Conservation (phyloP, 2,329 filamentous ascomycete genomes). For the Aspergillus candidus region DNA sequence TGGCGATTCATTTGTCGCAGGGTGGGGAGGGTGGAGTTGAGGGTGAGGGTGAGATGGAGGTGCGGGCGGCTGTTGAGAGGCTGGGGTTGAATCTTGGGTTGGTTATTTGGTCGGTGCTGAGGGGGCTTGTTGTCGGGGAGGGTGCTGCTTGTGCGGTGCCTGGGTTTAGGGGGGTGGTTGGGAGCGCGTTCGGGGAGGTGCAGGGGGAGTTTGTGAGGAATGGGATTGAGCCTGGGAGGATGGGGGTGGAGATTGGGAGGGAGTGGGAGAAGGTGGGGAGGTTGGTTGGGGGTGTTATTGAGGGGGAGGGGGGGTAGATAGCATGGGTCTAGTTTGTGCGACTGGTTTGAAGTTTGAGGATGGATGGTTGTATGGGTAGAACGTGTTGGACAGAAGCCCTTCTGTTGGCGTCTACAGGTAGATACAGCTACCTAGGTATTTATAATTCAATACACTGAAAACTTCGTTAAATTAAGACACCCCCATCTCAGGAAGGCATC, state of each 20-base stretch:
- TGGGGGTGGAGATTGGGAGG: slow-evolving; percentile 20
- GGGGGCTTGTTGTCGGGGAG: slow-evolving; percentile 21
- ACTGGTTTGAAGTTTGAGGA: no score
- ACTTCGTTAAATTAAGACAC: slow-evolving; percentile 20
- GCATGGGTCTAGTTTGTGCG: no score
- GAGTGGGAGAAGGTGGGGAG: slow-evolving; percentile 48
- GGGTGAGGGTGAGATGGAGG: slow-evolving; percentile 2
- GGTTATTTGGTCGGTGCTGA: slow-evolving; percentile 30
- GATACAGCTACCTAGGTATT: not conserved
- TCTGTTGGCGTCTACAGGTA: no score
- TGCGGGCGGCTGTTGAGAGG: slow-evolving; percentile 15
- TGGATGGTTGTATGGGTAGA: no score
- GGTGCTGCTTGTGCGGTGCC: slow-evolving; percentile 25
- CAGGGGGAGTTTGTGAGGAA: slow-evolving; percentile 22
- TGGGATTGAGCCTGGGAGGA: slow-evolving; percentile 21
- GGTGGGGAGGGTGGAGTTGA: slow-evolving; percentile 9
- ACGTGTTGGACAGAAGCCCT: no score
- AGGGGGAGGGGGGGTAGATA: slow-evolving; percentile 21
- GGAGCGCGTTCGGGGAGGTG: slow-evolving; percentile 21
- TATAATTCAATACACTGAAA: slow-evolving; percentile 1
- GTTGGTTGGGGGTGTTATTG: slow-evolving; percentile 23
- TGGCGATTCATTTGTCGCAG: slow-evolving; percentile 24
- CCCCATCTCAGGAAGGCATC: slow-evolving; percentile 10
- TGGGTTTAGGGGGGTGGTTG: slow-evolving; percentile 23
- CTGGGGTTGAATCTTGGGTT: slow-evolving; percentile 26